phyloP scores from a whole-genome alignment of 345 rosid species.

The Cochlearia excelsa region DNA sequence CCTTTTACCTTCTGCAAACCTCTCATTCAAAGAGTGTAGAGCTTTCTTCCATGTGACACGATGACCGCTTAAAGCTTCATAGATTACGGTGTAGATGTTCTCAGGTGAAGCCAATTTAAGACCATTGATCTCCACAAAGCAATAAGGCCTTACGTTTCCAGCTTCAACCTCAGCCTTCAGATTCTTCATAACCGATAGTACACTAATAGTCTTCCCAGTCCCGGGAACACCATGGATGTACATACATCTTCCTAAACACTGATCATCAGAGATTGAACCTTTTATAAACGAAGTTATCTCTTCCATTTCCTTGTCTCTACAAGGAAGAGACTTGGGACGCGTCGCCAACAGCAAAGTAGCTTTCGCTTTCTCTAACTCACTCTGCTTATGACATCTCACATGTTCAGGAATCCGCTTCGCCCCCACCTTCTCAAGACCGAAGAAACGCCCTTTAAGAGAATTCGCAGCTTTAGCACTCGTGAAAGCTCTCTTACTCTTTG shows the following conservation, averaged over 20 bases:
- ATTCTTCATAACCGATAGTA: constrained; percentile 75
- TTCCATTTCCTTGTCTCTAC: constrained; percentile 90
- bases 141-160: constrained; percentile 64
- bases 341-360: constrained; percentile 75
- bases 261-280: constrained; percentile 84
- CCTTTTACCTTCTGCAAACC: constrained; percentile 69
- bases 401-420: constrained; percentile 81
- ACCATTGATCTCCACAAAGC: constrained; percentile 92
- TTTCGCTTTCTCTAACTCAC: constrained; percentile 87
- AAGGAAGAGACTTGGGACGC: constrained; percentile 79
- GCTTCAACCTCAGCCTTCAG: constrained; percentile 83
- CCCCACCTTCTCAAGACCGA: constrained; percentile 84
- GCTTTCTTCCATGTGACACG: constrained; percentile 94
- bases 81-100: constrained; percentile 82
- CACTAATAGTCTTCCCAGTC: constrained; percentile 96
- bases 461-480: constrained; percentile 59
- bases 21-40: constrained; percentile 65
- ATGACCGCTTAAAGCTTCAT: constrained; percentile 89
- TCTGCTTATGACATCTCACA: constrained; percentile 78
- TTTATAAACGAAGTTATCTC: constrained; percentile 76
- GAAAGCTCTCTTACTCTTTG: constrained; percentile 38
- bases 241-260: constrained; percentile 88
- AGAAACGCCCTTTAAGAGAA: constrained; percentile 67
- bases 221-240: constrained; percentile 98
- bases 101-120: constrained; percentile 91